Base-by-base conservation (phyloP, 2,329 filamentous ascomycete species). In the Alternaria novae-zelandiae region DNA sequence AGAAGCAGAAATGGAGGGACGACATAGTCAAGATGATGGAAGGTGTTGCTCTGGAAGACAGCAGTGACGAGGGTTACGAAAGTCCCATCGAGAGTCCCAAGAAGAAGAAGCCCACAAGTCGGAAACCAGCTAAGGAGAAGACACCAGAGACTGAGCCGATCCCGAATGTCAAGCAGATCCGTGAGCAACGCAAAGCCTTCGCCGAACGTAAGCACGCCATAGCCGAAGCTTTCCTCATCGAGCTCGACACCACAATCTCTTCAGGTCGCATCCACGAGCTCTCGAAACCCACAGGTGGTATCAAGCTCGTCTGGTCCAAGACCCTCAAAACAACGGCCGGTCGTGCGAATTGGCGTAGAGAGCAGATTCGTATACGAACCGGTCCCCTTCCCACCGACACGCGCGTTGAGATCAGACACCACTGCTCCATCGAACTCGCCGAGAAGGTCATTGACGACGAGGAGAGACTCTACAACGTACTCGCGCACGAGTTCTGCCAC, bases 401-500 rank as follows among this genome's bases (percentile, higher is more conserved):
- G 23, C 72, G 64, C 20, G 71, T 63, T 30, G 74, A 72, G n/a
- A 78, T 81, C 60, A 80, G 79, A 25, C 89, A 95, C 77, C 81
- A 87, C 71, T 93, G 93, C 10, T 88, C 85, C 15, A 97, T 98
- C 74, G 94, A 98, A 77, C 87, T 98, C 3, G 93, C 94, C 0
- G 89, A 92, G 58, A 97, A 96, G 78, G 90, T 97, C 50, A 94
- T 98, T 65, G 89, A 93, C 75, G 87, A 90, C 73, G 88, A 67
- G 69, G 81, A 91, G 61, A 88, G 93, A 4, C 86, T 98, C 1
- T 86, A 96, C 67, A 97, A 97, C 78, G 94, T 96, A 0, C 82
- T 98, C n/a, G 93, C 95, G 0, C 96, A 99, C 78, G 96, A 99
- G 74, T 98, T 96, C 82, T 98, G 96, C 79, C 96, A 99, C 76